A percentile compares a stretch with the other conserved stretches of the same genome.
phyloP scores from a whole-genome alignment of 1,139 yeast species.

The Zygoascus meyerae region DNA sequence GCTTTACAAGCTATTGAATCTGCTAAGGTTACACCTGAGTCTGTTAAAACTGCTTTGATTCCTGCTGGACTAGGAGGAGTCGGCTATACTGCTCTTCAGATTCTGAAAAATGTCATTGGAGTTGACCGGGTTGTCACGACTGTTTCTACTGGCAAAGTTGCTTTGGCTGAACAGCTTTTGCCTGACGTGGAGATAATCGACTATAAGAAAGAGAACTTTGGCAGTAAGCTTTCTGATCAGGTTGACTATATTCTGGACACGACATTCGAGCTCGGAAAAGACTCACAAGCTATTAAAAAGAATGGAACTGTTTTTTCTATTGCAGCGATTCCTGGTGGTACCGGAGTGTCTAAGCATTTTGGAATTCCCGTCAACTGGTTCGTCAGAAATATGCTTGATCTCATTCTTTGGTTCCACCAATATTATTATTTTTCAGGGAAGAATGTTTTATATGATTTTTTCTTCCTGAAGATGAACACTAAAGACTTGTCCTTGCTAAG shows the following conservation, averaged over 20 bases:
- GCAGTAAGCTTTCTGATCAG: constrained; percentile 5
- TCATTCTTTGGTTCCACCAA: not conserved
- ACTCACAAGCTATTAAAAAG: constrained; percentile 8
- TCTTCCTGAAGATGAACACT: not conserved
- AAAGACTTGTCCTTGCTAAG: not conserved
- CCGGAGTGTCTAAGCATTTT: not conserved
- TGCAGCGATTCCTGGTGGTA: constrained; percentile 11
- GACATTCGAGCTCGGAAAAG: constrained; percentile 12
- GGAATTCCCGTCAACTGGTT: not conserved
- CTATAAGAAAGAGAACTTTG: constrained; percentile 12
- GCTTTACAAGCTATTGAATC: constrained; percentile 27
- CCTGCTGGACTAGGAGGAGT: constrained; percentile 7
- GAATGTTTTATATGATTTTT: not conserved
- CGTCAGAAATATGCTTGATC: not conserved
- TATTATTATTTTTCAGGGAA: not conserved
- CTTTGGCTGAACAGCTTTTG: constrained; percentile 9
- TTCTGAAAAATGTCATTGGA: constrained; percentile 10
- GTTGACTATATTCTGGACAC: constrained; percentile 13
- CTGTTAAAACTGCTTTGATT: constrained; percentile 1
- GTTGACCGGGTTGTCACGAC: constrained; percentile 13
- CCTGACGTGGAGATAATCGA: constrained; percentile 12
- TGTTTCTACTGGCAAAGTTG: constrained; percentile 13
- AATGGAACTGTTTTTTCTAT: constrained; percentile 5
- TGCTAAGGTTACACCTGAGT: constrained; percentile 35
- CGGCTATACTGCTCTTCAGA: constrained; percentile 10